Conservation (phyloP, 1,284 basidiomycete genomes). For the Moniliella sp. region DNA sequence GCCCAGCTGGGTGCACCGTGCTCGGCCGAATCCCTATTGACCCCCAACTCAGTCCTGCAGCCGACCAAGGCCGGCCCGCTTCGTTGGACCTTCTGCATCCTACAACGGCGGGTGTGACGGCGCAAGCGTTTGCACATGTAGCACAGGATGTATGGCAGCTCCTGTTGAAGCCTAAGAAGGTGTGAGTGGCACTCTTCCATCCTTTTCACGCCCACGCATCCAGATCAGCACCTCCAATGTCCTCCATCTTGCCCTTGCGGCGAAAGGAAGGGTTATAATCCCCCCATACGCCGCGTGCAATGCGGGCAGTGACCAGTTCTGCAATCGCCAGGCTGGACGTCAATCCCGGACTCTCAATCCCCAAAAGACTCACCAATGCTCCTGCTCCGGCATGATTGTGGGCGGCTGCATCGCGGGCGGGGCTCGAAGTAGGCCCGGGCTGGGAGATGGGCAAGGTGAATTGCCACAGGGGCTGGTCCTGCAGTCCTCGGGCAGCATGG, state of each 20-base stretch:
- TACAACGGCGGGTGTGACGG: no score
- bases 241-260: no score
- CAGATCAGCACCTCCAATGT: no score
- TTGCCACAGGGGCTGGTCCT: conserved; percentile 19
- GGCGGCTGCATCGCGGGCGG: no score
- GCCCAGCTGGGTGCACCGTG: conserved; percentile 43
- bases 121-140: no score
- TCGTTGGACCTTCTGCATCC: neutral
- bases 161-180: no score
- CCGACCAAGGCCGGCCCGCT: conserved; percentile 47
- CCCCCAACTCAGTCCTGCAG: conserved; percentile 50
- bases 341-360: conserved; percentile 41
- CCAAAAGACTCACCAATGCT: conserved; percentile 37
- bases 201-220: no score
- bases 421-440: no score
- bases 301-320: conserved; percentile 36
- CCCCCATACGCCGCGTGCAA: conserved; percentile 35
- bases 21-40: conserved; percentile 71
- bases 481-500: conserved; percentile 13
- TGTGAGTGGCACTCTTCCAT: no score
- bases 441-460: neutral
- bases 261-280: no score
- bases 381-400: conserved; percentile 8
- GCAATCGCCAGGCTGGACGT: conserved; percentile 39
- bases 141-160: no score